Base-by-base conservation (phyloP, 352 stramenopile genomes). In the Phytophthora multivora region DNA sequence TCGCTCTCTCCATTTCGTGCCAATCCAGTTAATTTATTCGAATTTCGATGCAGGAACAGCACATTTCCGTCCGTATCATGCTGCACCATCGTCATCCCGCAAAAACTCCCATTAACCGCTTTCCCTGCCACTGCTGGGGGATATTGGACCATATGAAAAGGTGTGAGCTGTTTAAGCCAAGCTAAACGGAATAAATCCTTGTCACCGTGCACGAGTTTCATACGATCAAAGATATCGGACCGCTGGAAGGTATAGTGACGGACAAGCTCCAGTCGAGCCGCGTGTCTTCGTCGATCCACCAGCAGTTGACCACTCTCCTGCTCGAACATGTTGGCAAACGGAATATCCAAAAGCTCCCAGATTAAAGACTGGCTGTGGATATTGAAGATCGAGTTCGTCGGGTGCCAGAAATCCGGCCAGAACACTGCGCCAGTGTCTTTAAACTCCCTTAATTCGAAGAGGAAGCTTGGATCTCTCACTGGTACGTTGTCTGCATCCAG, bases 381-480 rank as follows among this genome's bases (percentile, higher is more conserved):
- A 48, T 88, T 86, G 51, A 88, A 86, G 41, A 86, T 84, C 10
- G 71, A 73, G 59, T 81, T 71, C 16, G 18, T 60, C 13, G 77
- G 74, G 23, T 89, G 79, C 76, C 76, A 90, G 51, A 84, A 87
- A 46, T 88, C 78, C 11, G 80, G 80, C 77, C 75, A 91, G 42
- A 91, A 89, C 4, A 91, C 21, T 6, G 82, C 76, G 2, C 80
- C 78, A 11, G 56, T 79, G 11, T 62, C 52, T 9, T 40, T 33
- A 33, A 82, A 86, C 38, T 74, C 71, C 0, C 12, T 41, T 0
- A 57, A 31, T 4, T 66, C 21, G 64, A 88, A 88, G 8, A 86
- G 23, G 28, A 78, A 83, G 8, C 46, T 81, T 38, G 79, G 77
- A 25, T 85, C 74, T 11, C 48, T 47, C 23, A 72, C 76, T 0